Percentiles rank a stretch among this genome's conserved stretches.
Conservation (phyloP, 345 rosid genomes). For the Brassica rapa region DNA sequence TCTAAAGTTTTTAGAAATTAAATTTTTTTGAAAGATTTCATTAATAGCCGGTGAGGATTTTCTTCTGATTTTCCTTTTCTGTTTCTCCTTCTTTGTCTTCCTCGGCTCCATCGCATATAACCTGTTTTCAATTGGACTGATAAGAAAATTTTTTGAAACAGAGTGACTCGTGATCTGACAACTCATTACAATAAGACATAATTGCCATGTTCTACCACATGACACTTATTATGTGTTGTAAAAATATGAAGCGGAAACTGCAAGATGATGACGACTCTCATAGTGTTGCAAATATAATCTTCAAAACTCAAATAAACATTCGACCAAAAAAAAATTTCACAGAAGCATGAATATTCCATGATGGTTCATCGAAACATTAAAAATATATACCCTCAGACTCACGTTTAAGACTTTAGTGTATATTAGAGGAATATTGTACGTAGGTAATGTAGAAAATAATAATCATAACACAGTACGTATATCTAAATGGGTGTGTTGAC, state of each 20-base stretch:
- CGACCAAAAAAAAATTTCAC: not conserved
- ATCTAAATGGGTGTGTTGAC: too few species aligned
- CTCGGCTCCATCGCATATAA: too few species aligned
- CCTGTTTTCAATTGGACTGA: too few species aligned
- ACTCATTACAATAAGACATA: not conserved
- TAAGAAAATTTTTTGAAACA: not conserved
- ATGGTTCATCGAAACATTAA: not conserved
- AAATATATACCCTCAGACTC: not conserved
- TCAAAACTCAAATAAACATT: not conserved
- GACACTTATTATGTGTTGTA: not conserved
- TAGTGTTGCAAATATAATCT: not conserved
- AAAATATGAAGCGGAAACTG: not conserved
- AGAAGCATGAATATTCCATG: not conserved
- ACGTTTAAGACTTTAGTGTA: not conserved
- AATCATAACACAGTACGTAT: too few species aligned
- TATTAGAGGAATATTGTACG: not conserved
- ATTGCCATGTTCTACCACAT: not conserved
- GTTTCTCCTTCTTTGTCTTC: too few species aligned
- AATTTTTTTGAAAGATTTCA: too few species aligned
- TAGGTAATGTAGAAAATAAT: not conserved
- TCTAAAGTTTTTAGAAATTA: too few species aligned
- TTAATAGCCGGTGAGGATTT: too few species aligned
- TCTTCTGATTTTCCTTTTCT: too few species aligned
- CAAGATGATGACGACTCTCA: not conserved
- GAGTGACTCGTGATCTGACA: not conserved